Evolutionary conservation across 2,329 filamentous ascomycete species (phyloP), one percentile per base, ranked within the genome.

Genomic region (Sordariomycetes sp.): DNA sequence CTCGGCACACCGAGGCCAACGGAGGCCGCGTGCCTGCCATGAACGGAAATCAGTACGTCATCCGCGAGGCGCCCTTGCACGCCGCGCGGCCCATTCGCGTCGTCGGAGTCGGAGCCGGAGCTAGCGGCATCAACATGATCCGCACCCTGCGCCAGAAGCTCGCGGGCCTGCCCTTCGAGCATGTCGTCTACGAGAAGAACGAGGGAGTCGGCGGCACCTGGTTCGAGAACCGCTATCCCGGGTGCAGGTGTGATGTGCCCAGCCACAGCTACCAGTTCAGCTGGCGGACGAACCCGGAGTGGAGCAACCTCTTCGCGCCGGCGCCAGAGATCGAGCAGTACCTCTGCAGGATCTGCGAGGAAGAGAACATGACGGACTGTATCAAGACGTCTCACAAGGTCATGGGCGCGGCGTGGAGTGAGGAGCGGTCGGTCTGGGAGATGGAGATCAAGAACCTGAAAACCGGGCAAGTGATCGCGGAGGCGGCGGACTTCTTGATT

Each of bases 181-280:
- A 76, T 55, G 67, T 77, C 46, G 67, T 82, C 51, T 82, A 82
- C 64, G 80, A 83, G 62, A 83, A 82, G 69, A 82, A 82, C 60
- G 65, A 69, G 10, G 74, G 77, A 22, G 71, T 82, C 12, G 80
- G 79, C 22, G 81, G 81, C 2, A 83, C 80, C 0, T 85, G 81
- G 81, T 74, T 75, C 61, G 81, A 83, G 64, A 83, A 82, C 64
- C 71, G 74, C 22, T 85, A 85, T 60, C 81, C 81, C 0, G 80
- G 80, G 12, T 82, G 79, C 62, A 72, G 72, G 57, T 83, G 79
- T 64, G 81, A 82, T 65, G 74, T 82, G 34, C 79, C 79, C 11
- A 78, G 75, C 64, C 81, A 85, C 68, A 83, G 80, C 67, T 86
- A 86, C 64, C 82, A 83, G 64, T 85, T 82, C 64, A 79, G 80